A percentile compares a stretch with the other conserved stretches of the same genome.
Evolutionary conservation across 2,329 filamentous ascomycete genomes (phyloP).

Genomic region (Pseudogymnoascus sp.): DNA sequence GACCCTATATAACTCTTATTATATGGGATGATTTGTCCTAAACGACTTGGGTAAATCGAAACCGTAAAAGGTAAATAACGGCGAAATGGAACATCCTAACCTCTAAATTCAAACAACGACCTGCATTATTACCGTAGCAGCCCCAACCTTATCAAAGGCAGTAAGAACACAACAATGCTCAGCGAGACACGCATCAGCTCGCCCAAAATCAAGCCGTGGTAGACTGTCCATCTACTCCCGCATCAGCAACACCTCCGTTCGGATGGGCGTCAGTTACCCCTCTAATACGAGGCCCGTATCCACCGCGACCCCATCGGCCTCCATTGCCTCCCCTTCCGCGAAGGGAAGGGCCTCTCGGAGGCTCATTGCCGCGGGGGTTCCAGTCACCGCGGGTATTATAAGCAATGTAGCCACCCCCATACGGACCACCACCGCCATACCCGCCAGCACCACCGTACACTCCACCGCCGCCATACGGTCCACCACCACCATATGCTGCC

Average conservation of each 20-base stretch:
- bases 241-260: neutral
- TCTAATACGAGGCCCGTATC: neutral
- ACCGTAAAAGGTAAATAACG: neutral
- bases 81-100: neutral
- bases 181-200: neutral
- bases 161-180: neutral
- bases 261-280: neutral
- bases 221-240: neutral
- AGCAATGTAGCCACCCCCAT: neutral
- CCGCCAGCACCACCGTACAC: neutral
- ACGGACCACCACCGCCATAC: neutral
- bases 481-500: neutral
- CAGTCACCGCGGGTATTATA: neutral
- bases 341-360: neutral
- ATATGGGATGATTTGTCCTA: neutral
- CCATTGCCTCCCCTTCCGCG: neutral
- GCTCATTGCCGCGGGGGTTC: conserved; percentile 1
- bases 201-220: neutral
- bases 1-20: neutral
- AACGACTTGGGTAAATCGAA: neutral
- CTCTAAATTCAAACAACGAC: neutral
- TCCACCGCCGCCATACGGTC: neutral
- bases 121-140: neutral
- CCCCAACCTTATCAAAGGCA: neutral
- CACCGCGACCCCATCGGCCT: neutral